Conservation (phyloP, 352 stramenopile species). For the Thraustochytrium sp. region DNA sequence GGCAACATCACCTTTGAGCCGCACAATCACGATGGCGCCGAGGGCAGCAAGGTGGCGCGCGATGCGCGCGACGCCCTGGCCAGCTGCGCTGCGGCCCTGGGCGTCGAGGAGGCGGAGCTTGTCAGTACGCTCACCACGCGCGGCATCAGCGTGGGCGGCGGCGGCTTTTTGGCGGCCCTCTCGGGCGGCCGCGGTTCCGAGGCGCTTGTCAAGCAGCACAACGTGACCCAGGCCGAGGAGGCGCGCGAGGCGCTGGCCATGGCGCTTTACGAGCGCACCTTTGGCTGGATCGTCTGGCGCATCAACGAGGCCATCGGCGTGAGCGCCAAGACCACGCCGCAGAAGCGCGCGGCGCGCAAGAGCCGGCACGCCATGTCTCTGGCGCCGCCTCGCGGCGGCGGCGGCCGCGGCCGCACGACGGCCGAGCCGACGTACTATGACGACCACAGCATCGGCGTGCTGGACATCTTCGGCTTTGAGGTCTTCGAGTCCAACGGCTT, state of each 20-base stretch:
- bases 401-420: constrained; percentile 49
- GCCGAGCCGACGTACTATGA: constrained; percentile 52
- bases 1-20: constrained; percentile 87
- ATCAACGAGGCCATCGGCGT: constrained; percentile 60
- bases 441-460: constrained; percentile 80
- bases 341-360: neutral
- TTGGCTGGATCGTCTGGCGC: constrained; percentile 91
- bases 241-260: constrained; percentile 90
- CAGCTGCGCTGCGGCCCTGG: neutral
- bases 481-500: constrained; percentile 81
- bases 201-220: constrained; percentile 48
- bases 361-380: neutral
- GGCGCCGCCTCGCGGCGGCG: neutral
- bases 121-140: neutral
- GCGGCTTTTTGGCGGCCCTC: neutral
- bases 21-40: neutral
- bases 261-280: constrained; percentile 91
- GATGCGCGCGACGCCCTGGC: neutral
- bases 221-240: constrained; percentile 66
- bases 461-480: constrained; percentile 97
- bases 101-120: neutral
- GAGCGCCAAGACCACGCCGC: neutral
- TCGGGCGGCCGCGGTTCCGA: neutral
- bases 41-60: neutral
- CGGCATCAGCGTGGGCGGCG: constrained; percentile 12